Evolutionary conservation across 2,329 filamentous ascomycete genomes (phyloP), one percentile per base, ranked within the genome.

Genomic region (Colletotrichum endophyticum): DNA sequence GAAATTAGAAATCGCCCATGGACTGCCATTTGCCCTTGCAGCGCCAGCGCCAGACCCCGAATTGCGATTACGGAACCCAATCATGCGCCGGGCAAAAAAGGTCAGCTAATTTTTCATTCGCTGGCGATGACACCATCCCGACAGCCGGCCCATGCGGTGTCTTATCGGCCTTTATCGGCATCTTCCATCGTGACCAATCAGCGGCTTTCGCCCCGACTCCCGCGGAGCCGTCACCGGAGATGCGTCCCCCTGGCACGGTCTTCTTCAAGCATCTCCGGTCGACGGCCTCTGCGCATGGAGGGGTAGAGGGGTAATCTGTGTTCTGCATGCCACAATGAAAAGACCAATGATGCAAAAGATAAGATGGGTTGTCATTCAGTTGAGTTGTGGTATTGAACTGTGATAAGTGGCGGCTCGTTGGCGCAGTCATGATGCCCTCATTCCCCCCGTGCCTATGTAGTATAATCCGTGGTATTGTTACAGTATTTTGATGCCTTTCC

Each of bases 141-240:
- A 77, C n/a, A 77, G 74, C 75, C 75, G 75, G 12, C 57, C 59
- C 32, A 19, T 34, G n/a, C 13, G 8, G 13, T 36, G 34, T 25
- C 71, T 75, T 71, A 70, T 75, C 72, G 71, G 44, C 57, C 59
- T 73, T 27, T 76, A 76, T 76, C 73, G 70, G 64, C 64, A 19
- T 25, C 73, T 73, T 27, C 16, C 13, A 19, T 66, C 53, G 34
- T 49, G 74, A 49, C 78, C 78, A 78, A 79, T 79, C 77, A 79
- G 67, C 77, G 44, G 53, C 49, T 27, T 22, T 25, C 39, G 77
- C 61, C 53, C 66, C 69, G 73, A 78, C 68, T 77, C 70, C 76
- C 76, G 76, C 76, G 76, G 76, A 77, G 66, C 73, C 69, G 69
- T 70, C 59, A 53, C 73, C 76, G 76, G 76, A 78, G 76, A 78